Percentiles rank a stretch among this genome's conserved stretches.
phyloP scores from a whole-genome alignment of 2,329 filamentous ascomycete species.

The Pseudogymnoascus sp. region DNA sequence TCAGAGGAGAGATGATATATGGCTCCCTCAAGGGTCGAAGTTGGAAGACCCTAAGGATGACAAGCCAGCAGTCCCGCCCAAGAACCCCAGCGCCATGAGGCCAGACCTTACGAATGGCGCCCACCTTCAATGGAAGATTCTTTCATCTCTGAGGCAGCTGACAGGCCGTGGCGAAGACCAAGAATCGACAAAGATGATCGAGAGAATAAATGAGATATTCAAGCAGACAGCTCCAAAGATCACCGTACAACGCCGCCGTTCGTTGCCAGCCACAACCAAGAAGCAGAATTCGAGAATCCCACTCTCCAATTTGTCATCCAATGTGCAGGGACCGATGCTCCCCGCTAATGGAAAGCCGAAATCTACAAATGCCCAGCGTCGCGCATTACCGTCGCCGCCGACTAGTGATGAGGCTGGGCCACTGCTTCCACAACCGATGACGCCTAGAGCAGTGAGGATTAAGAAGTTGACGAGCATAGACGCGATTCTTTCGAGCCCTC shows the following conservation, averaged over 20 bases:
- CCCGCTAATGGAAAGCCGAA: neutral
- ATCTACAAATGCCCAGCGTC: neutral
- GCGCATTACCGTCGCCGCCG: constrained; percentile 14
- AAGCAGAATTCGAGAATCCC: neutral
- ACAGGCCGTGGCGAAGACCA: constrained; percentile 2
- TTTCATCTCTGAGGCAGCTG: neutral
- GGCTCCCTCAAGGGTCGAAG: constrained; percentile 22
- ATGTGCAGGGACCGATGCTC: neutral
- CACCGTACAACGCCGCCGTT: neutral
- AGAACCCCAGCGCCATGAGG: constrained; percentile 3
- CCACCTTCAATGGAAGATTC: neutral
- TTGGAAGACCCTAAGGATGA: constrained; percentile 14
- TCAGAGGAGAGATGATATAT: constrained; percentile 24
- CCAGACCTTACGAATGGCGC: constrained; percentile 4
- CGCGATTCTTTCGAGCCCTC: constrained; percentile 15
- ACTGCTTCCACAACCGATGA: constrained; percentile 10
- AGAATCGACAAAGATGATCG: neutral
- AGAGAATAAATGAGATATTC: neutral
- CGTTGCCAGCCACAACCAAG: neutral
- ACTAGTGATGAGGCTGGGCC: constrained; percentile 9
- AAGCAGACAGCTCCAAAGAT: neutral
- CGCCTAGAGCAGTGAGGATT: constrained; percentile 18
- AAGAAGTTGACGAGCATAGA: constrained; percentile 21
- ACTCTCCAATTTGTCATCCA: neutral
- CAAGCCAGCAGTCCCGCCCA: neutral